Base-by-base conservation (phyloP, 768 basidiomycete genomes). In the Hygrophoropsis aurantiaca region DNA sequence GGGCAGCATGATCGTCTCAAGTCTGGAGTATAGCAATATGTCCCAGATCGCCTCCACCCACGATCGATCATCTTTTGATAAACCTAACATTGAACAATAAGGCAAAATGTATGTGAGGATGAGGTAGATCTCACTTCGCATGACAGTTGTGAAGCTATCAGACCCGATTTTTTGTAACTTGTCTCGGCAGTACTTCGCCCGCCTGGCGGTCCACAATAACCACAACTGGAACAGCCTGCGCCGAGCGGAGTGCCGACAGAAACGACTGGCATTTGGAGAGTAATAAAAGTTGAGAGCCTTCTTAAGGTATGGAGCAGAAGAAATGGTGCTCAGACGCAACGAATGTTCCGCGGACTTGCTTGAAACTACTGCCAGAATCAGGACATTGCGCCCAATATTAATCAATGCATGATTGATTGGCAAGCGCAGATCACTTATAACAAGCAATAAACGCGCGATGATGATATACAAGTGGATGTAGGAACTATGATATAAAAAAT, bases 1-100 rank as follows among this genome's bases (percentile, higher is more conserved):
- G 94, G 91, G 62, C 95, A 98, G 61, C 95, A 97, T 9, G 92
- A 86, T 5, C 67, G 62, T 52, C 72, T 77, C 65, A 94, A 72
- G 64, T 94, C 84, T 4, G 94, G 94, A 52, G 90, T 91, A 66
- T 97, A 97, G 58, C 90, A 84, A 67, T 84, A 94, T 23, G 70
- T 73, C 68, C 89, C 89, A 46, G 87, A 88, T 50, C 90, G 78
- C 44, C 90, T 79, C 90, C 90, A 93, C 20, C 90, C 89, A 16
- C 84, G 76, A 66, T 91, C 84, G 53, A 91, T 84, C 87, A 92
- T 89, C 54, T 66, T 71, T 59, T 90, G 88, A 65, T 92, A 92
- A 16, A 74, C 75, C 89, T 91, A 58, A 46, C 41, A 40, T 20
- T 23, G 20, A 35, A 30, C 15, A 11, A 5, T 15, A 44, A 9